Evolutionary conservation across 208 protist species (phyloP).

Genomic region (Zelonia costaricensis): DNA sequence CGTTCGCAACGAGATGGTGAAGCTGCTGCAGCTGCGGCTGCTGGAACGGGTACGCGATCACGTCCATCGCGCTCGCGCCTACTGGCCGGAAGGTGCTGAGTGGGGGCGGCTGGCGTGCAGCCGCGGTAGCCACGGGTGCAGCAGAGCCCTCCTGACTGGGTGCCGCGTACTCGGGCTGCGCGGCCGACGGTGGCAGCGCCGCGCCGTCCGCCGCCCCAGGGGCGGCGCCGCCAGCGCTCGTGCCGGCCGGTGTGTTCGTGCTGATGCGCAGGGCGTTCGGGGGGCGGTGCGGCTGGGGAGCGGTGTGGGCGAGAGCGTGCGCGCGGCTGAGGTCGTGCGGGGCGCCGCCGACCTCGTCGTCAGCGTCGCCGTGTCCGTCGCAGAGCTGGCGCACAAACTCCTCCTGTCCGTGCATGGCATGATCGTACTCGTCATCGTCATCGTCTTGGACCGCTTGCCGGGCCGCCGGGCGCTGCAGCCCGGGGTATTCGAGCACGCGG

Average conservation of each 20-base stretch:
- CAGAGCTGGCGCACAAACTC: constrained; percentile 3
- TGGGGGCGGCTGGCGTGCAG: neutral
- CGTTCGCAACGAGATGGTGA: no score
- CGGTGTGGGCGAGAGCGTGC: neutral
- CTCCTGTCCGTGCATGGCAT: constrained; percentile 3
- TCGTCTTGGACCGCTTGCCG: no score
- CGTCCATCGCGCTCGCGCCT: neutral
- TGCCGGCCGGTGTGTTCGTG: neutral
- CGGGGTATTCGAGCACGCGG: no score
- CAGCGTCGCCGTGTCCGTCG: neutral
- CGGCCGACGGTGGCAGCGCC: neutral
- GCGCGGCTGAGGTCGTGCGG: neutral
- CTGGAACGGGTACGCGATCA: neutral
- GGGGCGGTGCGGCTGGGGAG: neutral
- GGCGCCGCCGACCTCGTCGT: neutral
- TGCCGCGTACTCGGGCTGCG: no score
- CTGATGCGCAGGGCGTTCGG: neutral
- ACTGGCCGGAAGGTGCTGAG: neutral
- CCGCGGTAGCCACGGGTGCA: neutral
- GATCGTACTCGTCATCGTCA: neutral
- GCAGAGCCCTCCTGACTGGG: no score
- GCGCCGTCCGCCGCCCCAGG: neutral
- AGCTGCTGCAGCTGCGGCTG: neutral
- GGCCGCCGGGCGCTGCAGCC: no score
- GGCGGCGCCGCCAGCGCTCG: neutral